Evolutionary conservation across 78 protist species (phyloP), one percentile per base, ranked within the genome.

Genomic region (Dictyostelium capitatum): DNA sequence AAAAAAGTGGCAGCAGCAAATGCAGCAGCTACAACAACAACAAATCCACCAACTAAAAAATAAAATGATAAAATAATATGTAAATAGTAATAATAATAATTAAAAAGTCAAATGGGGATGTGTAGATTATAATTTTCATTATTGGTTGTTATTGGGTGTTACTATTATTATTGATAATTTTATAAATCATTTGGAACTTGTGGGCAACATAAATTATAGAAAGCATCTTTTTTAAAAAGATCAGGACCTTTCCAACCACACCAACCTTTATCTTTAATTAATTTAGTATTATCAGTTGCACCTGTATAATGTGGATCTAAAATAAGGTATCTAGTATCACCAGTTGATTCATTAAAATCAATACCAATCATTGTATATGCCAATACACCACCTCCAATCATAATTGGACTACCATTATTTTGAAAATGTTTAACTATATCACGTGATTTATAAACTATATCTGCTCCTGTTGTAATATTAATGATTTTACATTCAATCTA

Each of bases 221-320:
- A 91, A 9, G 95, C 89, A 79, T 91, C 95, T 10, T 91, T 91
- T 82, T 90, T 91, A 72, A 92, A 92, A 2, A 92, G 41, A 1
- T 83, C 72, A 19, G 85, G 41, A 19, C 47, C 25, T 41, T 85
- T 92, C 96, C 96, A 92, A 14, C 79, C 92, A 80, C 96, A 92
- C 91, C 91, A 92, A 20, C 92, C 92, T 51, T 85, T 85, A 14
- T 85, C 94, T 32, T 77, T 74, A 48, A 92, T 92, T 14, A 20
- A 23, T 67, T 92, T 92, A 53, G 79, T 80, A 20, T 69, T 43
- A 37, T 89, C 97, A 0, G 85, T 69, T 10, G 69, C 65, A 23
- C 98, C 98, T 2, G 89, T 67, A 62, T 96, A 97, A 57, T 97
- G 98, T 5, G 98, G 98, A 84, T 97, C 98, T 6, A 97, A 82